A percentile compares a stretch with the other conserved stretches of the same genome.
phyloP scores from a whole-genome alignment of 768 basidiomycete species.

The Amanita subjunquillea region DNA sequence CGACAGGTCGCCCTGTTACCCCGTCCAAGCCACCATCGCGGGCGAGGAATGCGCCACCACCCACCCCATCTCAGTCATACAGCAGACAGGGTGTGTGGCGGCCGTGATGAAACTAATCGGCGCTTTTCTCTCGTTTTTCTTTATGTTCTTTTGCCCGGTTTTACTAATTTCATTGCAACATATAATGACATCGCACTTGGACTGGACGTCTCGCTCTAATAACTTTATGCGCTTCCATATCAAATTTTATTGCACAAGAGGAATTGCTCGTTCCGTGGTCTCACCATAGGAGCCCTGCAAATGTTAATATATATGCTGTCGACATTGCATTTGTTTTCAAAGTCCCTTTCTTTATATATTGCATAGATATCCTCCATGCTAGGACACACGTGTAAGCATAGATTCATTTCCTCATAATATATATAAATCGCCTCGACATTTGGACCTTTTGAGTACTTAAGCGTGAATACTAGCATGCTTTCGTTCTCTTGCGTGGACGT shows the following conservation, averaged over 20 bases:
- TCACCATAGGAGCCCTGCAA: background rate
- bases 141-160: background rate
- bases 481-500: background rate
- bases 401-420: slow-evolving; percentile 1
- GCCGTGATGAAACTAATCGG: slow-evolving; percentile 30
- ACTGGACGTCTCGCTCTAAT: background rate
- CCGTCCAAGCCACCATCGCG: slow-evolving; percentile 52
- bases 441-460: background rate
- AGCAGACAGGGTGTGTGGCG: slow-evolving; percentile 44
- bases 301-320: background rate
- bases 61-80: slow-evolving; percentile 1
- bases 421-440: background rate
- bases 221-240: background rate
- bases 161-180: slow-evolving; percentile 1
- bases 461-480: background rate
- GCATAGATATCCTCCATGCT: slow-evolving; percentile 3
- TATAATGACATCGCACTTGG: background rate
- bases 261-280: background rate
- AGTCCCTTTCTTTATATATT: background rate
- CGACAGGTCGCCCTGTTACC: slow-evolving; percentile 44
- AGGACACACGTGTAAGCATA: slow-evolving; percentile 5
- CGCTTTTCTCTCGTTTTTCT: background rate
- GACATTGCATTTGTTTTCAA: slow-evolving; percentile 3
- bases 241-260: background rate
- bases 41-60: slow-evolving; percentile 18